These are phyloP conservation scores for Fusarium euwallaceae DNA, from an alignment of 2,329 filamentous ascomycete genomes.

Conservation along the genomic window DNA sequence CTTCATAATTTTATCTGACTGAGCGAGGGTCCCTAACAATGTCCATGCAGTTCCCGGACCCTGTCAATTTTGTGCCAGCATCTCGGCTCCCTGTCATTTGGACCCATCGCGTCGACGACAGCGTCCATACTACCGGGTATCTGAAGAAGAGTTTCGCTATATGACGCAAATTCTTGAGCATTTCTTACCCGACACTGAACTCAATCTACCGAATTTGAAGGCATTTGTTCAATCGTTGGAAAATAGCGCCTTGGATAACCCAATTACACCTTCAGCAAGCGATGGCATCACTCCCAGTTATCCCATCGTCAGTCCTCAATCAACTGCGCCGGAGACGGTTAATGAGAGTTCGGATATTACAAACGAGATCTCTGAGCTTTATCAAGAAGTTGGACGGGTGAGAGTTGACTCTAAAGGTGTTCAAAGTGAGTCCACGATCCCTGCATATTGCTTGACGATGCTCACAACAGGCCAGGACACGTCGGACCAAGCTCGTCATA, in stretches of 20 bases:
- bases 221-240: neutral
- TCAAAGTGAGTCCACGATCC: conserved; percentile 4
- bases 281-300: conserved; percentile 5
- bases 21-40: neutral
- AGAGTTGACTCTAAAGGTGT: conserved; percentile 17
- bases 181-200: conserved; percentile 17
- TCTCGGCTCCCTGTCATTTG: conserved; percentile 15
- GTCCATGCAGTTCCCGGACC: conserved; percentile 16
- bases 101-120: conserved; percentile 20
- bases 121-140: conserved; percentile 22
- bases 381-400: conserved; percentile 11
- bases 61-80: conserved; percentile 24
- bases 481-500: conserved; percentile 17
- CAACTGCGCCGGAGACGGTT: neutral
- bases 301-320: neutral
- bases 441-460: neutral
- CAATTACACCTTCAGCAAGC: neutral
- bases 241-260: neutral
- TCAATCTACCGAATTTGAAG: conserved; percentile 18
- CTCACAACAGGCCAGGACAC: neutral
- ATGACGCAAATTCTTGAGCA: conserved; percentile 26
- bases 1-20: neutral
- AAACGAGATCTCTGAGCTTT: conserved; percentile 7
- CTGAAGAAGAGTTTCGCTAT: conserved; percentile 22
- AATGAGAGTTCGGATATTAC: neutral